Percentiles rank a stretch among this genome's conserved stretches.
Conservation (phyloP, 2,329 filamentous ascomycete genomes). For the Aspergillus calidoustus region DNA sequence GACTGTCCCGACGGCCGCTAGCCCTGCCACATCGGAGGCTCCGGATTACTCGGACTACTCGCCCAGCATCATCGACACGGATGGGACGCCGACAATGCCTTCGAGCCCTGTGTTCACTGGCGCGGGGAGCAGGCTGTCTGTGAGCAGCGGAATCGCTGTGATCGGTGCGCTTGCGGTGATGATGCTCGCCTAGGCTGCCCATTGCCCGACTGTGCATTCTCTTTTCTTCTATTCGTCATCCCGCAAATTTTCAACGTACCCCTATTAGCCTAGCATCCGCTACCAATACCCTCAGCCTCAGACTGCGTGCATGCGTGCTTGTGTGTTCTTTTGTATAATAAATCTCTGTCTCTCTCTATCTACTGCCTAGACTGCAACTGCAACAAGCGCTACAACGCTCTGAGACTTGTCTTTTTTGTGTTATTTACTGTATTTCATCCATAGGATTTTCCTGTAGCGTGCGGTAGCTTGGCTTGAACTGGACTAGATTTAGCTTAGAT, state of each 20-base stretch:
- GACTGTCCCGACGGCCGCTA: neutral
- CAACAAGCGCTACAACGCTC: neutral
- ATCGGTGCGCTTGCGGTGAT: slow-evolving; percentile 24
- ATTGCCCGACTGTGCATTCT: neutral
- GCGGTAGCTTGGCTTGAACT: no score
- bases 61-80: neutral
- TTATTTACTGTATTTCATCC: no score
- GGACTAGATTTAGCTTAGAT: no score
- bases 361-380: neutral
- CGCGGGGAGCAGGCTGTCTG: slow-evolving; percentile 25
- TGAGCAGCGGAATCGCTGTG: slow-evolving; percentile 20
- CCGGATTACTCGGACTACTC: slow-evolving; percentile 1
- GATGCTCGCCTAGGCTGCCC: slow-evolving; percentile 12
- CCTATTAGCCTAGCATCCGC: neutral
- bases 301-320: neutral
- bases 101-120: slow-evolving; percentile 31
- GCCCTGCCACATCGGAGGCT: slow-evolving; percentile 1
- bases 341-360: neutral
- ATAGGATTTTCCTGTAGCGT: no score
- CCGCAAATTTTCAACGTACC: neutral
- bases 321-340: neutral
- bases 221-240: neutral
- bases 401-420: no score
- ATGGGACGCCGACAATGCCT: slow-evolving; percentile 20
- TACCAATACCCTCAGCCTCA: neutral